Evolutionary conservation across 768 basidiomycete genomes (phyloP).

Genomic region (Rickenella mellea): DNA sequence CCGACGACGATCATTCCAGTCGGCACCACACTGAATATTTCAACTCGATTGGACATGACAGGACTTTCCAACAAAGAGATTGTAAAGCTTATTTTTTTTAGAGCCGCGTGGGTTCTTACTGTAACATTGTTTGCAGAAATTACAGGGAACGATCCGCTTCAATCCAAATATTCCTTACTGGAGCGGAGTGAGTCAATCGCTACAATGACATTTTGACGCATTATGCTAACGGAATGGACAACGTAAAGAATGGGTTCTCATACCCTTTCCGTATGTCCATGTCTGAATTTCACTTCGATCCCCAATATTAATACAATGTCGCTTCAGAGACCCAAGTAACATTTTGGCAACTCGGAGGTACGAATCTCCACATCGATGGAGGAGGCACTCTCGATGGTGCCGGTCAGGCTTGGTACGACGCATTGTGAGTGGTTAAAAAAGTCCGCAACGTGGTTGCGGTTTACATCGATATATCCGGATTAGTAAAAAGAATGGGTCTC

Average conservation of each 20-base stretch:
- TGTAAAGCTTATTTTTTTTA: slow-evolving; percentile 18
- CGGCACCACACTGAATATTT: slow-evolving; percentile 39
- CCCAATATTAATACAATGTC: neutral
- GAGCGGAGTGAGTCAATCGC: slow-evolving; percentile 11
- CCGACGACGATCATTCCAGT: slow-evolving; percentile 33
- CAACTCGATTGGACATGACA: slow-evolving; percentile 44
- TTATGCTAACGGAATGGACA: neutral
- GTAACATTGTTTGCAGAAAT: slow-evolving; percentile 23
- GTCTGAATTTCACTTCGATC: neutral
- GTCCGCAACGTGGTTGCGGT: neutral
- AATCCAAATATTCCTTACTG: slow-evolving; percentile 42
- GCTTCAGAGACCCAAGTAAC: slow-evolving; percentile 32
- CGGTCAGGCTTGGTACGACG: slow-evolving; percentile 38
- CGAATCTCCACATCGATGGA: neutral
- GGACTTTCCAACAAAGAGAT: slow-evolving; percentile 39
- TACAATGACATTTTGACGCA: neutral
- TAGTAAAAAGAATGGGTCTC: slow-evolving; percentile 24
- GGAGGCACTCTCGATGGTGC: neutral
- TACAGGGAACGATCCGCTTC: slow-evolving; percentile 44
- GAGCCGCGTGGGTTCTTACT: neutral
- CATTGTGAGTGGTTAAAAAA: slow-evolving; percentile 24
- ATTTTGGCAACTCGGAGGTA: slow-evolving; percentile 16
- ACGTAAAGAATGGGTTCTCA: slow-evolving; percentile 35
- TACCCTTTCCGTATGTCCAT: slow-evolving; percentile 31
- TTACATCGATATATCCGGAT: no score